phyloP scores from a whole-genome alignment of 257 asterid species.

The Solanum tarijense region DNA sequence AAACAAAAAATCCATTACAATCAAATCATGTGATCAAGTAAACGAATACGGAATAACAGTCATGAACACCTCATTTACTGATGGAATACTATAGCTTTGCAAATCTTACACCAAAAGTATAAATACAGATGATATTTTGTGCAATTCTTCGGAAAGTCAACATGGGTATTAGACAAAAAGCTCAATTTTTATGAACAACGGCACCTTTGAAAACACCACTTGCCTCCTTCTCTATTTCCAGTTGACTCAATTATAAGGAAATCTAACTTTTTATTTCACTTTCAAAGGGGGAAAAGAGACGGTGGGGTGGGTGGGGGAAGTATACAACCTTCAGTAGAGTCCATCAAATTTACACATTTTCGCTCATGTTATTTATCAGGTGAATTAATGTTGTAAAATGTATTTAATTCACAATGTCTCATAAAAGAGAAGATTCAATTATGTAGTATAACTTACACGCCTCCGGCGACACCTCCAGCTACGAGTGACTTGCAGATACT shows the following conservation, averaged over 20 bases:
- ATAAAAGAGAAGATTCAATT: not conserved
- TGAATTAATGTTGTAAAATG: not conserved
- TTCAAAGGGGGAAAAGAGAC: not conserved
- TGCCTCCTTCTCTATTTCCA: not conserved
- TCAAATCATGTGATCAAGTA: not conserved
- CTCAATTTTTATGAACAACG: not conserved
- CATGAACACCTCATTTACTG: not conserved
- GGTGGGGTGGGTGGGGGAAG: not conserved
- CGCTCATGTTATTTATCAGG: not conserved
- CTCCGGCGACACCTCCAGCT: slow-evolving; percentile 97
- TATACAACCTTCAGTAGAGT: not conserved
- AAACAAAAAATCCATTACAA: not conserved
- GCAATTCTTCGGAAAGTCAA: not conserved
- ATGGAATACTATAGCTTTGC: not conserved
- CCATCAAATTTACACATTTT: not conserved
- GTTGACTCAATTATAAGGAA: not conserved
- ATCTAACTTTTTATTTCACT: not conserved
- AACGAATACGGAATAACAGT: not conserved
- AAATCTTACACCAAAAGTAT: not conserved
- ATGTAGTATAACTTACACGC: slow-evolving; percentile 52
- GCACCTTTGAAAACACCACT: not conserved
- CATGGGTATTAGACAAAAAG: not conserved
- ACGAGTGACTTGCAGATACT: slow-evolving; percentile 78
- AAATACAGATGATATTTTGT: not conserved
- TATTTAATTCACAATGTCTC: not conserved